phyloP scores from a whole-genome alignment of 176 grass and related monocot species.

The Elymus sibiricus region DNA sequence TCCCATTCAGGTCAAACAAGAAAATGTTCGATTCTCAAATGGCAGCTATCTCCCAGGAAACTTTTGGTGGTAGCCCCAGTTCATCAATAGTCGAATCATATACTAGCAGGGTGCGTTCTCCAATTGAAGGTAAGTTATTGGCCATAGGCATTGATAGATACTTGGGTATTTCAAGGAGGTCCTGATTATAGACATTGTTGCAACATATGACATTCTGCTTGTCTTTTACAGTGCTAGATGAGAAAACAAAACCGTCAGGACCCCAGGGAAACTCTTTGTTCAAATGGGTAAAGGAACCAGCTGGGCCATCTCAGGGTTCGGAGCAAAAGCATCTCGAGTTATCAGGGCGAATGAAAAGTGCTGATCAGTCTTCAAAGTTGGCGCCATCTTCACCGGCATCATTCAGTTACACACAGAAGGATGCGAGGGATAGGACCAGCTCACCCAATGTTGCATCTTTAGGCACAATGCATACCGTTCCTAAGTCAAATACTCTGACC shows the following conservation, averaged over 20 bases:
- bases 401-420: conserved; percentile 37
- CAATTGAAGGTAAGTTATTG: conserved; percentile 42
- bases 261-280: conserved; percentile 62
- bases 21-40: conserved; percentile 77
- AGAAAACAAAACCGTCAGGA: conserved; percentile 44
- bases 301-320: conserved; percentile 38
- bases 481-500: conserved; percentile 38
- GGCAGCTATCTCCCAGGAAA: conserved; percentile 47
- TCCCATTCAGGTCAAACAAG: conserved; percentile 74
- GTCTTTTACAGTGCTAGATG: conserved; percentile 39
- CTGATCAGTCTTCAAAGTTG: conserved; percentile 44
- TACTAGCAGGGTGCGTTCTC: conserved; percentile 36
- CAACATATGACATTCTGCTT: not conserved
- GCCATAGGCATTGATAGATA: not conserved
- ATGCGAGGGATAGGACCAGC: conserved; percentile 32
- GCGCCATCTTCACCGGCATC: conserved; percentile 31
- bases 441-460: conserved; percentile 37
- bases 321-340: conserved; percentile 46
- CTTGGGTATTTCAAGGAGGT: conserved; percentile 14
- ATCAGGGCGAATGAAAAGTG: conserved; percentile 43
- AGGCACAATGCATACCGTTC: conserved; percentile 33
- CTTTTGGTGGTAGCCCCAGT: conserved; percentile 30
- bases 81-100: conserved; percentile 48
- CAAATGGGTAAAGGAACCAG: conserved; percentile 76
- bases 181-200: conserved; percentile 26